Percentiles rank a stretch among this genome's conserved stretches.
phyloP scores from a whole-genome alignment of 2,329 filamentous ascomycete genomes.

The Rugonectria rugulosa region DNA sequence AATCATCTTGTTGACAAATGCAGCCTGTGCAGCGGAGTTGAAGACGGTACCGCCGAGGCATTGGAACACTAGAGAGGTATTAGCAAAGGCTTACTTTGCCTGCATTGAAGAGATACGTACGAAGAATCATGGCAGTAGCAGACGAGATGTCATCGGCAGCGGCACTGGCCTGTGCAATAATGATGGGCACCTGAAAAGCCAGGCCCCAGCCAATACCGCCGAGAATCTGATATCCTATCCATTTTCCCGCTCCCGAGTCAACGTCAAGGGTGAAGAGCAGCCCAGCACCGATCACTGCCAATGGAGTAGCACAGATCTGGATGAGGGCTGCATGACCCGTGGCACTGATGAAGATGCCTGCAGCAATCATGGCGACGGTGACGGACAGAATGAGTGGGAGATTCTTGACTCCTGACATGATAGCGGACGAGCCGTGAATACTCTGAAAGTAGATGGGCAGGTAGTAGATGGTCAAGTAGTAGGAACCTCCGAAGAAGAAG shows the following conservation, averaged over 20 bases:
- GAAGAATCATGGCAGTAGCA: conserved; percentile 56
- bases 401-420: conserved; percentile 51
- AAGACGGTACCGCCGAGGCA: conserved; percentile 59
- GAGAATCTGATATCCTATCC: conserved; percentile 63
- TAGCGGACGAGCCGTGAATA: conserved; percentile 50
- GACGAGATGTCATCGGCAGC: conserved; percentile 52
- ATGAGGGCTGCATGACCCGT: conserved; percentile 53
- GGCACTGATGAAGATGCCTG: conserved; percentile 48
- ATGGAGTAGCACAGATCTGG: conserved; percentile 52
- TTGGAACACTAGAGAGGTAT: conserved; percentile 50
- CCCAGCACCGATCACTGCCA: conserved; percentile 53
- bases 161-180: conserved; percentile 54
- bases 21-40: conserved; percentile 56
- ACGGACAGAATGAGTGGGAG: conserved; percentile 55
- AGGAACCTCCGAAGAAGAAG: conserved; percentile 53
- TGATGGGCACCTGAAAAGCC: conserved; percentile 59
- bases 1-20: conserved; percentile 55
- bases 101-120: conserved; percentile 33
- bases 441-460: conserved; percentile 57
- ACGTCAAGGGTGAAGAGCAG: conserved; percentile 52
- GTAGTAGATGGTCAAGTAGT: conserved; percentile 56
- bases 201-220: conserved; percentile 56
- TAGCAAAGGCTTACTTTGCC: conserved; percentile 9
- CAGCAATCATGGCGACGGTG: conserved; percentile 49
- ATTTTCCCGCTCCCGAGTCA: conserved; percentile 49